These are phyloP conservation scores for Exophiala sideris DNA, from an alignment of 2,329 filamentous ascomycete species.

Conservation along the genomic window DNA sequence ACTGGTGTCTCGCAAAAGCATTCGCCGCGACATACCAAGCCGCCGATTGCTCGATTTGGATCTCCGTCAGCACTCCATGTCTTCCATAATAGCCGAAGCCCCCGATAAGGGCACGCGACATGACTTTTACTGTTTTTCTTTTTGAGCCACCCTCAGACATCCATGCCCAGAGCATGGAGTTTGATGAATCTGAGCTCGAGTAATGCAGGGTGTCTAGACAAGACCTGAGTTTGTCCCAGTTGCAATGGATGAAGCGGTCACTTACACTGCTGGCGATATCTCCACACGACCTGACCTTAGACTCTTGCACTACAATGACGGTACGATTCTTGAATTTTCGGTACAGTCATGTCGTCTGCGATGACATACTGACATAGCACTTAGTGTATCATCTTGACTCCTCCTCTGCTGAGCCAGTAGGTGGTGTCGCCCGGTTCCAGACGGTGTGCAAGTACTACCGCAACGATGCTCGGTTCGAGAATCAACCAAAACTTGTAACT, in stretches of 20 bases:
- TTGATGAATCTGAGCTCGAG: too few species aligned
- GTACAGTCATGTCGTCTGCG: not conserved
- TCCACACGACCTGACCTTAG: slow-evolving; percentile 64
- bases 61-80: too few species aligned
- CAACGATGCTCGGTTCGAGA: slow-evolving; percentile 56
- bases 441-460: slow-evolving; percentile 74
- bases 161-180: too few species aligned
- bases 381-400: slow-evolving; percentile 77
- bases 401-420: slow-evolving; percentile 56
- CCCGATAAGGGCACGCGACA: too few species aligned
- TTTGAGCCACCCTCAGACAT: too few species aligned
- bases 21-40: too few species aligned
- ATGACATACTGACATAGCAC: not conserved
- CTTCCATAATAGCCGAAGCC: too few species aligned
- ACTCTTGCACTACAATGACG: slow-evolving; percentile 85
- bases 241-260: slow-evolving; percentile 21
- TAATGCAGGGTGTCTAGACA: too few species aligned
- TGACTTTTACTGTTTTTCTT: too few species aligned
- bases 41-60: too few species aligned
- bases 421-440: slow-evolving; percentile 77
- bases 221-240: too few species aligned
- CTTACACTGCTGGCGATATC: slow-evolving; percentile 36
- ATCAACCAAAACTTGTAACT: slow-evolving; percentile 65
- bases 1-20: too few species aligned
- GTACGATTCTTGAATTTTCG: slow-evolving; percentile 6